Percentiles rank a stretch among this genome's conserved stretches.
Conservation (phyloP, 2,329 filamentous ascomycete species). For the Fusarium veterinarium region DNA sequence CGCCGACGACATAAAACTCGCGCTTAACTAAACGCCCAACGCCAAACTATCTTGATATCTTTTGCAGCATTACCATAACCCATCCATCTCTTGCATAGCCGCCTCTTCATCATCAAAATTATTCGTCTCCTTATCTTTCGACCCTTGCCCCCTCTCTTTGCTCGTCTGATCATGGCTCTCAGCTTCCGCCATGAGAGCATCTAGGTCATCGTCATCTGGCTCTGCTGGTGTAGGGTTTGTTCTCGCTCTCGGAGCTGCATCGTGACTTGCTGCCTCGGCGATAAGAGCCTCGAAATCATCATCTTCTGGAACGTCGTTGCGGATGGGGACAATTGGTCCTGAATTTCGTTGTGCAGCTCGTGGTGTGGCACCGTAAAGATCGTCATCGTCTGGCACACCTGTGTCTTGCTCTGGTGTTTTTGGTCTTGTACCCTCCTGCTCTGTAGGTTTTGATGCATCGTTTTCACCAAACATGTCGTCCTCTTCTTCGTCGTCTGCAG, state of each 20-base stretch:
- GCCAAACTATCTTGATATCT: not conserved
- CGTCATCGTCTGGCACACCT: constrained; percentile 57
- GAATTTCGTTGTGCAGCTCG: constrained; percentile 19
- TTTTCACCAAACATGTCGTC: constrained; percentile 40
- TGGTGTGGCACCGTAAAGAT: constrained; percentile 68
- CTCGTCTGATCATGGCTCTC: constrained; percentile 45
- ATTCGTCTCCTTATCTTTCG: constrained; percentile 36
- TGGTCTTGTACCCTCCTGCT: constrained; percentile 47
- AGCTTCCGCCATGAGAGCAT: constrained; percentile 65
- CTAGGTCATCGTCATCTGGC: constrained; percentile 61
- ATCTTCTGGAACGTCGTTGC: constrained; percentile 52
- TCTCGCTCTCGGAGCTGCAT: constrained; percentile 26
- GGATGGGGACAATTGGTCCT: constrained; percentile 37
- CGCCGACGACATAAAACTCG: not conserved
- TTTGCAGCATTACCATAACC: constrained; percentile 55
- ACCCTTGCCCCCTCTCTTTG: not conserved
- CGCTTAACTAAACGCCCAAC: not conserved
- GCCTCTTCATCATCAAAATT: constrained; percentile 73
- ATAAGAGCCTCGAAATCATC: constrained; percentile 67
- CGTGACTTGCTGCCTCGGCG: constrained; percentile 57
- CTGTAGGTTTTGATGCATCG: constrained; percentile 30
- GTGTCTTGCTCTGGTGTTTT: constrained; percentile 41
- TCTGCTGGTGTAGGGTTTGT: constrained; percentile 14
- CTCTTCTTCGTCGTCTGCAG: constrained; percentile 46
- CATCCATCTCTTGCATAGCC: constrained; percentile 74